A percentile compares a stretch with the other conserved stretches of the same genome.
phyloP scores from a whole-genome alignment of 2,329 filamentous ascomycete genomes.

The Alternaria angustiovoidea region DNA sequence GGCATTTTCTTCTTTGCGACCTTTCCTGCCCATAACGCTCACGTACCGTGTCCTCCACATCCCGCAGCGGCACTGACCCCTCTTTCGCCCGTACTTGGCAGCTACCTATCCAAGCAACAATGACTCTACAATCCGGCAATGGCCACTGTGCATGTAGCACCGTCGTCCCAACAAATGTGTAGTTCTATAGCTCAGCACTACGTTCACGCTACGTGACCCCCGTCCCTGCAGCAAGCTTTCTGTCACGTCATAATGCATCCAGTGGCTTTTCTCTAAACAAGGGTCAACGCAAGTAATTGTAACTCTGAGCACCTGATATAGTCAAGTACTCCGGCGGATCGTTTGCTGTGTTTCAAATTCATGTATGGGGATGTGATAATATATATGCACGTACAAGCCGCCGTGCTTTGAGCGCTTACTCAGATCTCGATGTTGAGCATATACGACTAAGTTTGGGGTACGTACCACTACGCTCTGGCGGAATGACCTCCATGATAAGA shows the following conservation, averaged over 20 bases:
- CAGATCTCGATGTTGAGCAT: conserved; percentile 1
- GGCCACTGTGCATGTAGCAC: conserved; percentile 11
- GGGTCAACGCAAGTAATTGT: conserved; percentile 8
- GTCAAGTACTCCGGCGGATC: neutral
- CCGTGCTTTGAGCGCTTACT: neutral
- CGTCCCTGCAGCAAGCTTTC: conserved; percentile 9
- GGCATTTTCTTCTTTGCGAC: neutral
- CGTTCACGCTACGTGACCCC: conserved; percentile 2
- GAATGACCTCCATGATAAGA: neutral
- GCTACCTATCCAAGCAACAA: neutral
- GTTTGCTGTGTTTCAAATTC: neutral
- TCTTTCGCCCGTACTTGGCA: neutral
- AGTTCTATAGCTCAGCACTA: neutral
- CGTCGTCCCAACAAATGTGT: conserved; percentile 17
- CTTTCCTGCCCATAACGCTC: neutral
- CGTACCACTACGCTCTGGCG: neutral
- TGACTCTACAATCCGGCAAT: conserved; percentile 6
- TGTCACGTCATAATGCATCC: conserved; percentile 15
- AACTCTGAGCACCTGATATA: neutral
- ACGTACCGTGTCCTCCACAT: neutral
- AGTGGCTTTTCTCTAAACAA: conserved; percentile 3
- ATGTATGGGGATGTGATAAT: neutral
- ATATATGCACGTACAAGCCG: neutral
- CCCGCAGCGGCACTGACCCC: conserved; percentile 7
- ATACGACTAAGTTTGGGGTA: neutral